Evolutionary conservation across 257 asterid genomes (phyloP), one percentile per base, ranked within the genome.

Genomic region (Solanum peruvianum): DNA sequence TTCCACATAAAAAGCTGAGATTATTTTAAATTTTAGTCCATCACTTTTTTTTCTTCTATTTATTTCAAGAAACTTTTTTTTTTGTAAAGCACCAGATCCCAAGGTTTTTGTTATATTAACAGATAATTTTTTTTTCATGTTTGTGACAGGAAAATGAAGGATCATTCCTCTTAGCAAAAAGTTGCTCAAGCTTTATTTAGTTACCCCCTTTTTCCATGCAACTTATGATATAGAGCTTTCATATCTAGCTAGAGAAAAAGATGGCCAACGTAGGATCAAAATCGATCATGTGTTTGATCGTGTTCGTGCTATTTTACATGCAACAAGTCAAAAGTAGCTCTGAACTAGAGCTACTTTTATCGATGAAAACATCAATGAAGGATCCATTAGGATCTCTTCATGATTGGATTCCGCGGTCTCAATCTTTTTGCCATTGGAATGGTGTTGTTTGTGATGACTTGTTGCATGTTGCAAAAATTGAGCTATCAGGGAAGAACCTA

Each of bases 401-500:
- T 77, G 90, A 14, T 90, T 96, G 99, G 99, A 91, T 92, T 69
- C 85, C 94, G 1, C 13, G 0, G 13, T 92, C 96, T n/a, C 29
- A 87, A n/a, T 47, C 93, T 15, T 44, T 86, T 88, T 96, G 99
- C 91, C 86, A 88, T 37, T 96, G 98, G 98, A 86, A 72, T 18
- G 99, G 99, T 70, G 87, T 96, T 88, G 89, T 93, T 20, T 96
- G 99, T 75, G 87, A 90, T 47, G 88, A 89, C 64, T 93, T 93
- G 4, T 91, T 92, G 29, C 95, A 88, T 37, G 94, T 96, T 27
- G 71, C 89, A 37, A 92, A 88, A 90, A 92, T 96, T 84, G 91
- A 92, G 86, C 96, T 96, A 84, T 88, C 95, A 0, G 93, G 92
- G 20, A 94, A 89, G 89, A 95, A 95, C 82, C 87, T 96, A 29